Evolutionary conservation across 805 yeast genomes (phyloP).

Genomic region (Teunomyces tritomae): DNA sequence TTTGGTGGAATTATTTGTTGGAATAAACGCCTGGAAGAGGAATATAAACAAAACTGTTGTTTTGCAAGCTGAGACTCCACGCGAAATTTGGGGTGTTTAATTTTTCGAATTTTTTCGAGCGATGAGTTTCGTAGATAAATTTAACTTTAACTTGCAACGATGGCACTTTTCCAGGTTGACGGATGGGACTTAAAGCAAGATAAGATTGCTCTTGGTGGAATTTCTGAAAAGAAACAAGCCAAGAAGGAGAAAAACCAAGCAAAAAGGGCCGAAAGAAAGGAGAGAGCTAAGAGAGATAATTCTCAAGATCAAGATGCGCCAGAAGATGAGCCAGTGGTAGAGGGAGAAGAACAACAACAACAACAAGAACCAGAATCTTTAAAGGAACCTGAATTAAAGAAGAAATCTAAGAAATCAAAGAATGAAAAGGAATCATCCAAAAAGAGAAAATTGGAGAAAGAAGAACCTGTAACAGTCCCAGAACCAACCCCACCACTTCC

Average conservation of each 20-base stretch:
- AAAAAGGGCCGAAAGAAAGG: constrained; percentile 12
- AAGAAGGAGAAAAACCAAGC: constrained; percentile 19
- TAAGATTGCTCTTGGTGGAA: constrained; percentile 47
- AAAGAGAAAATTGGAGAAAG: constrained; percentile 7
- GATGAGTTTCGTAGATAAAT: neutral
- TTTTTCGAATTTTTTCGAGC: neutral
- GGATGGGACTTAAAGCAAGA: constrained; percentile 74
- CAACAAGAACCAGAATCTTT: constrained; percentile 15
- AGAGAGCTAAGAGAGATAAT: constrained; percentile 14
- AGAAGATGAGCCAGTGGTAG: constrained; percentile 14
- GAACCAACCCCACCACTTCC: constrained; percentile 13
- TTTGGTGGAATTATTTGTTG: neutral
- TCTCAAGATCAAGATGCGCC: constrained; percentile 7
- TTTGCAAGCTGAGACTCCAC: neutral
- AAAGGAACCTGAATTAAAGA: constrained; percentile 6
- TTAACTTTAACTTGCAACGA: constrained; percentile 16
- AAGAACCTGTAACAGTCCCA: neutral
- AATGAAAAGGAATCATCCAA: constrained; percentile 6
- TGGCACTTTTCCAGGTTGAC: constrained; percentile 75
- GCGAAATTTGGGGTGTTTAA: neutral
- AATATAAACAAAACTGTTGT: neutral
- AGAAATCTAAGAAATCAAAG: neutral
- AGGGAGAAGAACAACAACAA: constrained; percentile 20
- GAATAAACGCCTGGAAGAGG: neutral
- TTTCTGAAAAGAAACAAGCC: constrained; percentile 23